These are phyloP conservation scores for Fusarium dlaminii DNA, from an alignment of 2,329 filamentous ascomycete genomes.

Conservation along the genomic window DNA sequence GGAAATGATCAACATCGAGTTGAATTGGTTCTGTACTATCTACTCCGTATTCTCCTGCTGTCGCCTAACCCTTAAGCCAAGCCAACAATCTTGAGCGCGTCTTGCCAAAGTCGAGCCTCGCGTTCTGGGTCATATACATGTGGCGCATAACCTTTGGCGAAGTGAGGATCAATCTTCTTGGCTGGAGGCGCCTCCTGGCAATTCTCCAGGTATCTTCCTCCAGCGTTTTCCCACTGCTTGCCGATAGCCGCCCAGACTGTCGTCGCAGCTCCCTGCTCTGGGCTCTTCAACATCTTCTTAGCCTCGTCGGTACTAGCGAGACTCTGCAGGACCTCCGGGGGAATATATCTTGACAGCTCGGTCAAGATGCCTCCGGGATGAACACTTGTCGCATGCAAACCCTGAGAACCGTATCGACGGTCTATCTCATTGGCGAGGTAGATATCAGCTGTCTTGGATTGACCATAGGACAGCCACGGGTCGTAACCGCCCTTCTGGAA, in stretches of 20 bases:
- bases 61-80: neutral
- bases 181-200: constrained; percentile 10
- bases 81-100: constrained; percentile 30
- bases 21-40: neutral
- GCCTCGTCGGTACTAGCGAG: neutral
- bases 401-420: constrained; percentile 54
- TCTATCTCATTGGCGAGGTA: constrained; percentile 62
- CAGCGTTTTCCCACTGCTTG: constrained; percentile 26
- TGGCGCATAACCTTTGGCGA: neutral
- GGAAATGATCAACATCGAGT: neutral
- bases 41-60: neutral
- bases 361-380: constrained; percentile 58
- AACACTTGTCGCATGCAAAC: constrained; percentile 53
- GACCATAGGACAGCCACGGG: constrained; percentile 54
- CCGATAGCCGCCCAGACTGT: constrained; percentile 35
- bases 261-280: constrained; percentile 36
- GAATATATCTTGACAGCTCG: neutral
- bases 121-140: constrained; percentile 22
- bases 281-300: constrained; percentile 1
- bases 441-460: constrained; percentile 62
- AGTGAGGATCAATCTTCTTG: neutral
- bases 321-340: neutral
- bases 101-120: constrained; percentile 27
- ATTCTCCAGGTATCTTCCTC: constrained; percentile 28
- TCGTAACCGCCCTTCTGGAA: constrained; percentile 40